phyloP scores from a whole-genome alignment of 1,284 basidiomycete species.

The Boletus subluridellus region DNA sequence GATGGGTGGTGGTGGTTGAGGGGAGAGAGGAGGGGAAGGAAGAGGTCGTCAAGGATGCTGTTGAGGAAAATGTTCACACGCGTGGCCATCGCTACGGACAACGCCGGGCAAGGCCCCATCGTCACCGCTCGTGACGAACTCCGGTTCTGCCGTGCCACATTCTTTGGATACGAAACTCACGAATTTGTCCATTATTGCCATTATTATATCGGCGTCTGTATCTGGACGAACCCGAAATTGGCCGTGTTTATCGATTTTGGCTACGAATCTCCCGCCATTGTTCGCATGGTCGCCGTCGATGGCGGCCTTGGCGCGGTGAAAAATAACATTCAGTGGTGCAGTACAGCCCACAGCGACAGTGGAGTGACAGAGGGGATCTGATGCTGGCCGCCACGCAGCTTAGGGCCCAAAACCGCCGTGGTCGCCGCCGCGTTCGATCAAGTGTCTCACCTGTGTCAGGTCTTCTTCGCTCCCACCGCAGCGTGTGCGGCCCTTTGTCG shows the following conservation, averaged over 20 bases:
- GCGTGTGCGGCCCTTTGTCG: slow-evolving; percentile 14
- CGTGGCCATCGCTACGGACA: slow-evolving; percentile 69
- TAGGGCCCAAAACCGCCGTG: slow-evolving; percentile 3
- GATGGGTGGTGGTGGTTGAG: slow-evolving; percentile 33
- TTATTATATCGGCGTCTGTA: slow-evolving; percentile 5
- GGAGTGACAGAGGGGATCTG: neutral
- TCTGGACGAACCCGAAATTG: slow-evolving; percentile 3
- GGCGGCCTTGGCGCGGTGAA: neutral
- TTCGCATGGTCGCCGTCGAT: slow-evolving; percentile 5
- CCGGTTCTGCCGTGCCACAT: slow-evolving; percentile 36
- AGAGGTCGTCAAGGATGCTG: slow-evolving; percentile 60
- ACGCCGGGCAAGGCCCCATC: slow-evolving; percentile 64
- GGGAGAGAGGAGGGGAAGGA: slow-evolving; percentile 32
- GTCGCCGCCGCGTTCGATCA: slow-evolving; percentile 11
- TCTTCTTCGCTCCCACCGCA: slow-evolving; percentile 18
- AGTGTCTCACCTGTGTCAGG: slow-evolving; percentile 14
- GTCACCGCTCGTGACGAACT: slow-evolving; percentile 54
- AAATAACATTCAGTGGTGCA: neutral
- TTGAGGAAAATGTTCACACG: slow-evolving; percentile 67
- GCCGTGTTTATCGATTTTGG: neutral
- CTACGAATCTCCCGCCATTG: slow-evolving; percentile 17
- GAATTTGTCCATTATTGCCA: slow-evolving; percentile 19
- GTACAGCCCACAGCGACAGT: neutral
- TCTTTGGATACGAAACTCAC: slow-evolving; percentile 30
- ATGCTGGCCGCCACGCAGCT: slow-evolving; percentile 12